Base-by-base conservation (phyloP, 169 alveolate genomes). In the Cryptosporidium viatorum region DNA sequence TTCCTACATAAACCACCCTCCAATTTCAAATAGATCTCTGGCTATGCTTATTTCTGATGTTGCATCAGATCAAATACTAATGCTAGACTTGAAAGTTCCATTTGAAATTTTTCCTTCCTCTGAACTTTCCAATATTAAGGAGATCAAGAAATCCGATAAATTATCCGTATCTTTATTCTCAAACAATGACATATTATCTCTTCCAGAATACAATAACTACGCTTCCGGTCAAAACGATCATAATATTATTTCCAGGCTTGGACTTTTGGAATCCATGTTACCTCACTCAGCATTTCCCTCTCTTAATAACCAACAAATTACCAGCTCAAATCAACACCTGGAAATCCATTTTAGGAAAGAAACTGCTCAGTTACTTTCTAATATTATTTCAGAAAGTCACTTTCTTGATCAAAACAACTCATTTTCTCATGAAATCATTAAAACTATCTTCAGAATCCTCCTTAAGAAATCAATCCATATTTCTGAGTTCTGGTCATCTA, bases 261-360 rank as follows among this genome's bases (percentile, higher is more conserved):
- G 86, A 29, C 51, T 73, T 37, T 23, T 73, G 52, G 71, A 73
- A 41, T 73, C 86, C 21, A 73, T 73, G 86, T 10, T 51, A 41
- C 37, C 51, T 16, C 3, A 35, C 35, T 31, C 41, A 16, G 10
- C 33, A 6, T 73, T 52, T 41, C 62, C 86, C 5, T 16, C 31
- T 26, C 23, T 73, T 4, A 18, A n/a, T 51, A 55, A 73, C 55
- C 70, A 55, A 35, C 23, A 12, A 14, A 26, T 21, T 3, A n/a
- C 35, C 18, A 58, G 21, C 35, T 73, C 70, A 31, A 59, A 65
- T 1, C 31, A 43, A 33, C 29, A 9, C 21, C 8, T 37, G 6
- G 89, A 80, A 65, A 65, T 80, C 21, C 29, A 45, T 33, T 80
- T 37, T 26, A 59, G 89, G 8, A 45, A 60, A n/a, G 75, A 80